Base-by-base conservation (phyloP, 1,284 basidiomycete species). In the Cutaneotrichosporon cavernicola region DNA sequence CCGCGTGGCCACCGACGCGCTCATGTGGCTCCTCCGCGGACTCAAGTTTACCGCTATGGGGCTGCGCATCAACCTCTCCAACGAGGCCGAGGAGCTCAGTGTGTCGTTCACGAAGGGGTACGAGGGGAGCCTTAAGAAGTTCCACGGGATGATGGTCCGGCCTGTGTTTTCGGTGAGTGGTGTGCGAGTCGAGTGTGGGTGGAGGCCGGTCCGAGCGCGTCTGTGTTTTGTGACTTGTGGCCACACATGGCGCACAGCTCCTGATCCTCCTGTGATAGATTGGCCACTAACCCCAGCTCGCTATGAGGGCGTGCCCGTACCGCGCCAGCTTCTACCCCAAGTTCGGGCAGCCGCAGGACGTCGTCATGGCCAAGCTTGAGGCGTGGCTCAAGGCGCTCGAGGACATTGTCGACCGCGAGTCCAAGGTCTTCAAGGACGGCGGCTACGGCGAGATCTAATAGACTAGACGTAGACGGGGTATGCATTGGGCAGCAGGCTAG, bases 261-360 rank as follows among this genome's bases (percentile, higher is more conserved):
- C n/a, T n/a, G n/a, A n/a, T n/a, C n/a, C n/a, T n/a, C n/a, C n/a
- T n/a, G n/a, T n/a, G n/a, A 8, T 5, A 6, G 14, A 21, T 32
- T 5, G 50, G 14, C 22, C 16, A 13, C 58, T 52, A 22, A 60
- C 0, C 59, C 55, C 75, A 94, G 91, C 86, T 95, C 55, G 96
- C 96, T 6, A 93, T 99, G 92, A 97, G 90, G 76, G 93, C 95
- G 0, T 97, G 94, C 82, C 96, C 96, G 0, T 92, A 92, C 81
- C 90, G 95, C 65, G 86, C 85, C 18, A 89, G 89, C 71, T 96
- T 99, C 81, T 97, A 94, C 81, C 83, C 84, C 55, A 97, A 97
- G 80, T 86, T 99, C 56, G 91, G 91, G 22, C 84, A 87, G 53
- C 83, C 90, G 2, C 82, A 85, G 58, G 88, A 88, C 36, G 86